Evolutionary conservation across 2,329 filamentous ascomycete genomes (phyloP).

Genomic region (Alternaria angustiovoidea): DNA sequence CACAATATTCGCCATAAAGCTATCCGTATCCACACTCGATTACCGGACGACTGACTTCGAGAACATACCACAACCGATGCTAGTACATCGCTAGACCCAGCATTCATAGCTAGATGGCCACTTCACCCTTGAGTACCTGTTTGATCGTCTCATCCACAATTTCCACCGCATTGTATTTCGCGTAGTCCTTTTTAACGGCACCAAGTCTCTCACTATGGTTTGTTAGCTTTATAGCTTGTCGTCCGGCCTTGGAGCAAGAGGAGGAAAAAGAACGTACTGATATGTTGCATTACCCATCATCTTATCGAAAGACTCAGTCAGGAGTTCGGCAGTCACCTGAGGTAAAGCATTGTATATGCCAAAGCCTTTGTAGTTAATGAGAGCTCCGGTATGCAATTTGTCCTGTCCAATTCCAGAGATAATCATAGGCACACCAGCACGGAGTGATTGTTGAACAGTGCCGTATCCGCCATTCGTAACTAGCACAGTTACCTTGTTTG

Average conservation of each 20-base stretch:
- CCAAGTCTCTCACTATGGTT: constrained; percentile 1
- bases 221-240: not conserved
- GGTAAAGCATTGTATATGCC: constrained; percentile 17
- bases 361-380: constrained; percentile 18
- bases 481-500: constrained; percentile 48
- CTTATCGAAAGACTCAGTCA: constrained; percentile 10
- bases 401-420: constrained; percentile 52
- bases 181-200: constrained; percentile 6
- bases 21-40: not conserved
- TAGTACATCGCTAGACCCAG: not conserved
- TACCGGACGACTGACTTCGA: not conserved
- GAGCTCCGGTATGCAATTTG: constrained; percentile 53
- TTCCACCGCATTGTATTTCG: constrained; percentile 13
- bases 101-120: not conserved
- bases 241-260: not conserved
- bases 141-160: constrained; percentile 16
- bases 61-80: not conserved
- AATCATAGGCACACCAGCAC: constrained; percentile 58
- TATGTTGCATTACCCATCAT: constrained; percentile 14
- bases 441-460: constrained; percentile 56
- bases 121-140: not conserved
- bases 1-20: not conserved
- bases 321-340: not conserved
- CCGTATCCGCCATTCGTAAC: constrained; percentile 61
- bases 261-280: not conserved